Base-by-base conservation (phyloP, 73 alveolate genomes). In the Paraurostyla sp. region DNA sequence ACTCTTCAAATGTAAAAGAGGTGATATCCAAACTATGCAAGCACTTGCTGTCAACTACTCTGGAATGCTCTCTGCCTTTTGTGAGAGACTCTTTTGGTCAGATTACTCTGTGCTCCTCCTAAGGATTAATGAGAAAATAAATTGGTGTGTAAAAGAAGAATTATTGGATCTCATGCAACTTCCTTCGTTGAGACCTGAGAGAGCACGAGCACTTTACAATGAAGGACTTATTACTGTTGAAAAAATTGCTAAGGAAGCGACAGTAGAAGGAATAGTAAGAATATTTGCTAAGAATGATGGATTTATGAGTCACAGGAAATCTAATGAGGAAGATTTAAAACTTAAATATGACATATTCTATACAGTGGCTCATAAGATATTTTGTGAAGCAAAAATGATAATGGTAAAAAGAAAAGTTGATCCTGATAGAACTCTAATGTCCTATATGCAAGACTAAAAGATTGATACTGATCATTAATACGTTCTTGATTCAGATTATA, bases 41-140 rank as follows among this genome's bases (percentile, higher is more conserved):
- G 54, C 71, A 0, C 11, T 25, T 0, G 96, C 96, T 0, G 83
- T 59, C 0, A 91, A 91, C 60, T 89, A 80, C 71, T 49, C 88
- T 45, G 96, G 96, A 6, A 73, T 91, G 91, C 45, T 91, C 0
- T 36, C 93, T 22, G 91, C 93, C 36, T 91, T 91, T 50, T 91
- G 96, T 68, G 96, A 91, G 76, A 60, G 96, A 23, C 87, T 91
- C 27, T 58, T 82, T 33, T 91, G 96, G 96, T 35, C 85, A 0
- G 96, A 91, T 75, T 80, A 59, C 25, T 54, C 96, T 1, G 93
- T 75, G 23, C 91, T 91, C 22, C 78, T 91, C 58, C 35, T 63
- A 42, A 50, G 93, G 45, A 91, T 91, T 54, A 91, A 91, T 46
- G 96, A 91, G 78, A 68, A 87, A 43, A 80, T 91, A 36, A 83